Evolutionary conservation across 2,329 filamentous ascomycete genomes (phyloP), one percentile per base, ranked within the genome.

Genomic region (Hypoxylon sp.): DNA sequence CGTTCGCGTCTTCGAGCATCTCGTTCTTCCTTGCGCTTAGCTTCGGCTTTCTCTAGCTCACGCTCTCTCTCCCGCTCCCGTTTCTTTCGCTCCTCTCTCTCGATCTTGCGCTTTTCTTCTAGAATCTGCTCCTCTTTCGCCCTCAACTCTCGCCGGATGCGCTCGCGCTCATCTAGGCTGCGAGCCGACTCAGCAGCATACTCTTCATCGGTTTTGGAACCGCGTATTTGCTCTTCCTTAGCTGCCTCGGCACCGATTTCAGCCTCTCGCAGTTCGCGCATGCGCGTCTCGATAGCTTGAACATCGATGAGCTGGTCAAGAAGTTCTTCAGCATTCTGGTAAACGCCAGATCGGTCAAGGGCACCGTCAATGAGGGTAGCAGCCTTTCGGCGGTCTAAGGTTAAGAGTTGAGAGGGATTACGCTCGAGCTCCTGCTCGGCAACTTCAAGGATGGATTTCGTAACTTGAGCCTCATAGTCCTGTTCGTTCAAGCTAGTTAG

Each of bases 351-450:
- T 67, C 93, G 88, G 74, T 94, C 92, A 17, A 93, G 87, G 0
- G 91, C 91, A 62, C 93, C 92, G 77, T 94, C 91, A 43, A 94
- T 90, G 3, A 97, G 85, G 0, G 91, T 88, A 1, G 90, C 89
- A 3, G 92, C 91, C 76, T 94, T 92, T 64, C 88, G 85, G 17
- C 90, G 89, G 74, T 94, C 91, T 55, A 93, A 87, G 14, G 90
- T 90, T 3, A 95, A 85, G 9, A 95, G 87, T 66, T 89, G 87
- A 28, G 86, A 85, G 0, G 91, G 88, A 73, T 94, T 92, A 68
- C 89, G 88, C 70, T 94, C 91, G 70, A 94, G 86, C 80, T 96
- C 92, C 63, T 87, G 83, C 71, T 91, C 89, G 58, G 91, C 91
- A 60, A 93, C 86, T 77, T 90, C 85, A 66, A 92, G 84, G 59